phyloP scores from a whole-genome alignment of 495 filamentous ascomycete genomes.

The Penicillium riverlandense region DNA sequence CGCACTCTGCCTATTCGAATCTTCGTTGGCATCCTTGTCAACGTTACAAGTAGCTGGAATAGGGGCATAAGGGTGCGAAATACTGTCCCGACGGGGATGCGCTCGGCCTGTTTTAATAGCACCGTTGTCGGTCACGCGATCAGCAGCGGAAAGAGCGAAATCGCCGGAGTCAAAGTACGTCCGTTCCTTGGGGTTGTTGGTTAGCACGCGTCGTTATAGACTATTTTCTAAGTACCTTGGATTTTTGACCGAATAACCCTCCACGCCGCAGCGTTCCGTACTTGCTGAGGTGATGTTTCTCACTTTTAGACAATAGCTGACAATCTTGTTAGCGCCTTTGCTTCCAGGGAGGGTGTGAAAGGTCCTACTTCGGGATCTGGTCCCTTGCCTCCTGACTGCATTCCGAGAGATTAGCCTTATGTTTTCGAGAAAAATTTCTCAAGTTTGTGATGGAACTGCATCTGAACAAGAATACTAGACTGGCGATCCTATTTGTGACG shows the following conservation, averaged over 20 bases:
- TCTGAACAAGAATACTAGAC: too few relatives aligned
- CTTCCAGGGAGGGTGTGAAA: neutral
- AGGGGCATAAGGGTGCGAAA: slow-evolving; percentile 23
- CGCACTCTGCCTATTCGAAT: slow-evolving; percentile 7
- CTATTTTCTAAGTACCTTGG: slow-evolving; percentile 6
- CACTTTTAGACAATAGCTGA: slow-evolving; percentile 5
- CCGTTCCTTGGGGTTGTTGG: slow-evolving; percentile 13
- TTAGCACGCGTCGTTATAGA: slow-evolving; percentile 1
- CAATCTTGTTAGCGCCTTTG: neutral
- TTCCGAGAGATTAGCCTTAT: neutral
- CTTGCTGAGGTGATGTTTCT: slow-evolving; percentile 4
- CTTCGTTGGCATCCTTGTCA: slow-evolving; percentile 15
- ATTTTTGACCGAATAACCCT: slow-evolving; percentile 5
- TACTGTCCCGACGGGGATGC: slow-evolving; percentile 19
- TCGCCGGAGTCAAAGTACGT: slow-evolving; percentile 29
- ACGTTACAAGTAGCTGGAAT: slow-evolving; percentile 21
- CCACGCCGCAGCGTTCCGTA: slow-evolving; percentile 10
- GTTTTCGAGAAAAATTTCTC: neutral
- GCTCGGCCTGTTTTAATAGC: slow-evolving; percentile 17
- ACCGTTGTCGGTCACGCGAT: slow-evolving; percentile 16
- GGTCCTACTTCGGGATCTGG: neutral
- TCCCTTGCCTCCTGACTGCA: neutral
- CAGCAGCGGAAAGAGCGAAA: slow-evolving; percentile 21
- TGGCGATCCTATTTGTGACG: too few relatives aligned
- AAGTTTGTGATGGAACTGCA: too few relatives aligned